Percentiles rank a stretch among this genome's conserved stretches.
phyloP scores from a whole-genome alignment of 495 filamentous ascomycete genomes.

The Penicilliopsis zonata region DNA sequence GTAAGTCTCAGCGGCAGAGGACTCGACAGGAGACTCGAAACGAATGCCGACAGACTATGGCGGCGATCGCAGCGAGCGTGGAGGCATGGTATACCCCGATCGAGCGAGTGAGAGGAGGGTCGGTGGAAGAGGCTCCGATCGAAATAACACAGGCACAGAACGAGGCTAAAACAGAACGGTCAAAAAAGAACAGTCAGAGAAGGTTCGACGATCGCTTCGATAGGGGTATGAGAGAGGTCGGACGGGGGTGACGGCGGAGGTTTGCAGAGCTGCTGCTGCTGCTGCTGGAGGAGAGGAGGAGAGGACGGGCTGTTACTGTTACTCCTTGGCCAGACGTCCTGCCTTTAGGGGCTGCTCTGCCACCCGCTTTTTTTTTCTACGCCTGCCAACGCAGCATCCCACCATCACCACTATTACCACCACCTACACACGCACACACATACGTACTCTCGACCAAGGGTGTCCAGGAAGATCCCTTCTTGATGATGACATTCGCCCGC shows the following conservation, averaged over 20 bases:
- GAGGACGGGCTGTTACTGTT: too few species aligned
- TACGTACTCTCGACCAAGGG: too few species aligned
- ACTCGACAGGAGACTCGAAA: constrained; percentile 6
- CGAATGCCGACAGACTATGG: constrained; percentile 20
- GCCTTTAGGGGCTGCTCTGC: too few species aligned
- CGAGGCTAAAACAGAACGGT: constrained; percentile 5
- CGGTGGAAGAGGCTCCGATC: constrained; percentile 1
- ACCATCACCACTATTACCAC: too few species aligned
- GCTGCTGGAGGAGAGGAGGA: background rate
- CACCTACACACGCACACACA: too few species aligned
- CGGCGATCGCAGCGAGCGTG: constrained; percentile 21
- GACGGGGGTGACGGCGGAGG: constrained; percentile 3
- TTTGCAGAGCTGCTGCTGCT: constrained; percentile 5
- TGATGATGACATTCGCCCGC: too few species aligned
- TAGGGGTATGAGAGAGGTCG: background rate
- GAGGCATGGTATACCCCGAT: constrained; percentile 23
- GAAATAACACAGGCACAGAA: constrained; percentile 4
- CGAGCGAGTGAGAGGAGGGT: background rate
- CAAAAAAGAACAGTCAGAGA: background rate
- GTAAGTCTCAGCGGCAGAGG: constrained; percentile 1
- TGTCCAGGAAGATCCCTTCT: too few species aligned
- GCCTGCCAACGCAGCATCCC: too few species aligned
- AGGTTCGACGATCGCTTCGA: background rate
- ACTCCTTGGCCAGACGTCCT: too few species aligned
- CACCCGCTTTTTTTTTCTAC: too few species aligned